A percentile compares a stretch with the other conserved stretches of the same genome.
phyloP scores from a whole-genome alignment of 345 rosid genomes.

The Populus nigra region DNA sequence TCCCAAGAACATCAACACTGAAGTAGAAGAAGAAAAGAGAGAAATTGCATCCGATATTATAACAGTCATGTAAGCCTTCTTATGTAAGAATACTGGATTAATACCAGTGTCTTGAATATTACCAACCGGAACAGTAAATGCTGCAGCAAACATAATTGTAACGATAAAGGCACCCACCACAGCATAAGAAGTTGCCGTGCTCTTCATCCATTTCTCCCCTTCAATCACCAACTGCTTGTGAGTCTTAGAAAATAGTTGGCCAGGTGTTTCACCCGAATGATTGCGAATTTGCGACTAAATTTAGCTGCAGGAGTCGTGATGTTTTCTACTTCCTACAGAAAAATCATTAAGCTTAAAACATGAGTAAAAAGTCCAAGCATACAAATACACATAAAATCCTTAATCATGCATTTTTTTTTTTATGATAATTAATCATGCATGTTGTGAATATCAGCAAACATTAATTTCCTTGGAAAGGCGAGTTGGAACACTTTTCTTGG shows the following conservation, averaged over 20 bases:
- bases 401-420: too few relatives aligned
- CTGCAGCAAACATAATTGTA: neutral
- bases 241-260: neutral
- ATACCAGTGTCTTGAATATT: too few relatives aligned
- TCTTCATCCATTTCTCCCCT: neutral
- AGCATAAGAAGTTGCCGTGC: neutral
- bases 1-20: neutral
- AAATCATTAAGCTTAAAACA: too few relatives aligned
- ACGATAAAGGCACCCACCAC: neutral
- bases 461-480: too few relatives aligned
- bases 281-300: neutral
- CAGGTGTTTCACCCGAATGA: neutral
- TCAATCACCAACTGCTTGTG: neutral
- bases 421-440: too few relatives aligned
- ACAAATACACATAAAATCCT: too few relatives aligned
- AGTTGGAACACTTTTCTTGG: too few relatives aligned
- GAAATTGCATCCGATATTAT: neutral
- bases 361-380: too few relatives aligned
- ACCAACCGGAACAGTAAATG: neutral
- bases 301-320: neutral
- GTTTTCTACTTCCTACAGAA: neutral
- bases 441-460: too few relatives aligned
- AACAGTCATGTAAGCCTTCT: neutral
- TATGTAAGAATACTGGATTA: neutral
- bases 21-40: neutral